These are phyloP conservation scores for Aspergillus arachidicola DNA, from an alignment of 2,329 filamentous ascomycete species.

Conservation along the genomic window DNA sequence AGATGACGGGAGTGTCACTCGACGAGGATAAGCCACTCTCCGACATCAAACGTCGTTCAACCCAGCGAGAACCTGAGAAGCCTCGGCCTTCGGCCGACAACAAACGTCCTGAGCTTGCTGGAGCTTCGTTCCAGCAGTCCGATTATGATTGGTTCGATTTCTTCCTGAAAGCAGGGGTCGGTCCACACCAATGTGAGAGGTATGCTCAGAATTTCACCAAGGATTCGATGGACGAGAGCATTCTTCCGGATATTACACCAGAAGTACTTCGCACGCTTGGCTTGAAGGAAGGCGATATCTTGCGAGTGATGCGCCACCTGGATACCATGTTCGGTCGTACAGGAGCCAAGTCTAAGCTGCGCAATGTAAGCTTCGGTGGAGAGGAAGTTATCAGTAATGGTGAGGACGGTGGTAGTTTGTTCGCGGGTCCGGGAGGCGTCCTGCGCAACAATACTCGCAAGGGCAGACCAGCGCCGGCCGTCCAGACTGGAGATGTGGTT, in stretches of 20 bases:
- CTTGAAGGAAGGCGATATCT: constrained; percentile 93
- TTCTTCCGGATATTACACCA: constrained; percentile 85
- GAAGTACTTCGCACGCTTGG: constrained; percentile 82
- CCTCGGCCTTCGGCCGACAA: constrained; percentile 31
- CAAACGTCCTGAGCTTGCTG: constrained; percentile 41
- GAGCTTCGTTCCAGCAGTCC: constrained; percentile 41
- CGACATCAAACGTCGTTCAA: constrained; percentile 64
- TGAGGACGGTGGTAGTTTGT: constrained; percentile 73
- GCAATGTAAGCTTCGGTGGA: constrained; percentile 56
- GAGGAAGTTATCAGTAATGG: constrained; percentile 58
- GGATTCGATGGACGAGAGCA: constrained; percentile 95
- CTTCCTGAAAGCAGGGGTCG: constrained; percentile 89
- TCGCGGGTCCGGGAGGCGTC: constrained; percentile 88
- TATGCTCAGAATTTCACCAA: constrained; percentile 86
- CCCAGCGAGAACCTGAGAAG: constrained; percentile 29
- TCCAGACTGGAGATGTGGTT: constrained; percentile 81
- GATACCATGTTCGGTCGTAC: constrained; percentile 77
- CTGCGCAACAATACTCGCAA: constrained; percentile 94
- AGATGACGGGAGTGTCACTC: constrained; percentile 79
- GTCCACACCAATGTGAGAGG: constrained; percentile 88
- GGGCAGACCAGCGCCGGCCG: constrained; percentile 81
- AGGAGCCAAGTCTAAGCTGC: constrained; percentile 56
- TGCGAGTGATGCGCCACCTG: constrained; percentile 88
- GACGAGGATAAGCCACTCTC: constrained; percentile 91
- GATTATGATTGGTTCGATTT: constrained; percentile 99